These are phyloP conservation scores for Chlorencoelia australis DNA, from an alignment of 2,329 filamentous ascomycete genomes.

Conservation along the genomic window DNA sequence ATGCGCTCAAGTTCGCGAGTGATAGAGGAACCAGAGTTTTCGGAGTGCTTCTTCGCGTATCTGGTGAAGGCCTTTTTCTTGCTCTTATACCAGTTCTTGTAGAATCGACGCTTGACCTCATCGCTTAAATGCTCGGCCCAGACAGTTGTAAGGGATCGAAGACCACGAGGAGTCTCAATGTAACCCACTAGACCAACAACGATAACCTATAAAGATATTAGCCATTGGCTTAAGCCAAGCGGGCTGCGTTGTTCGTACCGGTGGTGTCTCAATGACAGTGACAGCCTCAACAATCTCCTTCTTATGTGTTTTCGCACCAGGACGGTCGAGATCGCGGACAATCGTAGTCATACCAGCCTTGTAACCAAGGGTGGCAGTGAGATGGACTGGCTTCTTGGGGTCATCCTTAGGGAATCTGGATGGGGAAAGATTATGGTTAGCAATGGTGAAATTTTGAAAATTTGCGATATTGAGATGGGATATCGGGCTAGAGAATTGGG, in stretches of 20 bases:
- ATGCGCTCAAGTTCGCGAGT: constrained; percentile 98
- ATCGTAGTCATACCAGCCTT: constrained; percentile 99
- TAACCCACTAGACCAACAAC: constrained; percentile 99
- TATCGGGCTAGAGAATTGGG: constrained; percentile 6
- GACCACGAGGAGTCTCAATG: constrained; percentile 98
- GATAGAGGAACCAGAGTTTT: constrained; percentile 81
- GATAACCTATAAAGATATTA: constrained; percentile 81
- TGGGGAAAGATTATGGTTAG: constrained; percentile 7
- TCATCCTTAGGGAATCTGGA: constrained; percentile 96
- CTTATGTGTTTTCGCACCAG: constrained; percentile 99
- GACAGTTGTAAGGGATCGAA: constrained; percentile 97
- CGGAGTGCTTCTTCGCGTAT: constrained; percentile 99
- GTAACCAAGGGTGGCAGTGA: constrained; percentile 97
- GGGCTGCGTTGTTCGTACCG: constrained; percentile 83
- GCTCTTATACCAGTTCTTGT: constrained; percentile 99
- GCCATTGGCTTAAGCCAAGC: constrained; percentile 64
- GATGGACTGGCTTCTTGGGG: constrained; percentile 98
- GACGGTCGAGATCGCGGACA: constrained; percentile 91
- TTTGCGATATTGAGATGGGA: constrained; percentile 3
- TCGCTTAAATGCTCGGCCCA: constrained; percentile 99
- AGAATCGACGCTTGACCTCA: constrained; percentile 99
- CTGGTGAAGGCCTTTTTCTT: constrained; percentile 99
- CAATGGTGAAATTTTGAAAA: neutral
- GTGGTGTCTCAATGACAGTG: constrained; percentile 83
- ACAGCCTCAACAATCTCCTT: constrained; percentile 90